Percentiles rank a stretch among this genome's conserved stretches.
phyloP scores from a whole-genome alignment of 768 basidiomycete species.

The Kwoniella sp. region DNA sequence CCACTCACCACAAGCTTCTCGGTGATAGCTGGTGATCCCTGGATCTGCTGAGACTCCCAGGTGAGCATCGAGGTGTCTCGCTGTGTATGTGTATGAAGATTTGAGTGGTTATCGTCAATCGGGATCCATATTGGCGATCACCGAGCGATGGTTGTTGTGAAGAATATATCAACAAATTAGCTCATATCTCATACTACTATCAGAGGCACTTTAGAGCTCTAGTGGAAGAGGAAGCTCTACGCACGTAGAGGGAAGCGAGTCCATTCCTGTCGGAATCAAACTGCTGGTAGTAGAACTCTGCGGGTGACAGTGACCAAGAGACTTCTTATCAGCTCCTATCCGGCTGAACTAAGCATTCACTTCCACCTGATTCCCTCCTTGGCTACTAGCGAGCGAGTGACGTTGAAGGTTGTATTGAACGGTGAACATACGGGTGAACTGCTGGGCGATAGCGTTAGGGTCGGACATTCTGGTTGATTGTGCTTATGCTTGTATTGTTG shows the following conservation, averaged over 20 bases:
- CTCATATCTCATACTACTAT: too few relatives aligned
- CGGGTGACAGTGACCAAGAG: slow-evolving; percentile 58
- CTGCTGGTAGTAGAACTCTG: slow-evolving; percentile 76
- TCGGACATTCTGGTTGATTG: slow-evolving; percentile 69
- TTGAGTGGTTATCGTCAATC: not conserved
- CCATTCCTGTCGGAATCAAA: slow-evolving; percentile 68
- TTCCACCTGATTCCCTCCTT: too few relatives aligned
- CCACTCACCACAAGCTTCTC: slow-evolving; percentile 73
- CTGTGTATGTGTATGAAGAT: slow-evolving; percentile 58
- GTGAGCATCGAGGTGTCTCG: slow-evolving; percentile 79
- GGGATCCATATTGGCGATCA: too few relatives aligned
- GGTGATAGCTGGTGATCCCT: slow-evolving; percentile 63
- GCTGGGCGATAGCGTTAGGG: slow-evolving; percentile 70
- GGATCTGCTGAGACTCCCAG: slow-evolving; percentile 68
- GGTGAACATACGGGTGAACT: slow-evolving; percentile 54
- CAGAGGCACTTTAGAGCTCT: too few relatives aligned
- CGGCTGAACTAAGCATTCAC: too few relatives aligned
- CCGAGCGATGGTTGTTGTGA: too few relatives aligned
- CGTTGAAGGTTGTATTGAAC: too few relatives aligned
- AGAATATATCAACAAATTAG: too few relatives aligned
- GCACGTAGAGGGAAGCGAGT: slow-evolving; percentile 74
- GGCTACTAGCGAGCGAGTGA: too few relatives aligned
- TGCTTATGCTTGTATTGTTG: slow-evolving; percentile 15
- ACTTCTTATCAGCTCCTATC: not conserved
- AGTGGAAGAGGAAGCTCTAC: too few relatives aligned